Conservation (phyloP, 768 basidiomycete genomes). For the Russula sp. region DNA sequence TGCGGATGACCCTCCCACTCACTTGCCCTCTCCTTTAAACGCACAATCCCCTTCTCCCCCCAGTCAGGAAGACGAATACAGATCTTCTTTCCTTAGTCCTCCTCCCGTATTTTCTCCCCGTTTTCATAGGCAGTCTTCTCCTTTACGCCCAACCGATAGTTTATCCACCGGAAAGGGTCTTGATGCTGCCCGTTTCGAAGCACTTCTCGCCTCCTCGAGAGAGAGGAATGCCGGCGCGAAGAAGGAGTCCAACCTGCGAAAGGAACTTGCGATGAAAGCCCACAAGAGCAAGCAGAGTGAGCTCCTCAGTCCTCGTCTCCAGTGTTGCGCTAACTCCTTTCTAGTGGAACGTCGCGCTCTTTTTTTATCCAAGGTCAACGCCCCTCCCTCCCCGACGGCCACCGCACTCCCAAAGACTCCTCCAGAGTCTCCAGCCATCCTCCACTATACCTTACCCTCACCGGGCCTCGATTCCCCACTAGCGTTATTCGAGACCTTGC, state of each 20-base stretch:
- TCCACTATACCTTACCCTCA: slow-evolving; percentile 67
- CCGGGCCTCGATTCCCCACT: slow-evolving; percentile 63
- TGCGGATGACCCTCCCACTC: slow-evolving; percentile 49
- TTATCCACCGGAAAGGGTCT: slow-evolving; percentile 50
- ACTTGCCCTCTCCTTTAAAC: slow-evolving; percentile 66
- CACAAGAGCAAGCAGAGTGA: slow-evolving; percentile 74
- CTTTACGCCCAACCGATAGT: slow-evolving; percentile 46
- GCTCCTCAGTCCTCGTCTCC: slow-evolving; percentile 32
- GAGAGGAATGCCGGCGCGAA: slow-evolving; percentile 52
- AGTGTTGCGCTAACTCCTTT: slow-evolving; percentile 11
- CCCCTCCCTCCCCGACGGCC: slow-evolving; percentile 62
- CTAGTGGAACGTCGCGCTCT: slow-evolving; percentile 71
- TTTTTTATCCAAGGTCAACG: slow-evolving; percentile 70
- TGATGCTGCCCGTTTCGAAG: slow-evolving; percentile 59
- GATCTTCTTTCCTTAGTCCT: slow-evolving; percentile 57
- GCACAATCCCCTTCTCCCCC: slow-evolving; percentile 34
- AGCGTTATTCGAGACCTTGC: slow-evolving; percentile 52
- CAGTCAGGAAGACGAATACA: slow-evolving; percentile 48
- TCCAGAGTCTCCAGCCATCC: slow-evolving; percentile 66
- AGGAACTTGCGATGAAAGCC: slow-evolving; percentile 68
- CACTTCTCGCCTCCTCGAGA: slow-evolving; percentile 57
- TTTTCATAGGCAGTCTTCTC: slow-evolving; percentile 45
- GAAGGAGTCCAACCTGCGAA: slow-evolving; percentile 58
- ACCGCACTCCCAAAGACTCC: slow-evolving; percentile 59
- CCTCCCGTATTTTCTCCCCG: slow-evolving; percentile 48